Conservation (phyloP, 345 rosid genomes). For the Sonneratia alba region DNA sequence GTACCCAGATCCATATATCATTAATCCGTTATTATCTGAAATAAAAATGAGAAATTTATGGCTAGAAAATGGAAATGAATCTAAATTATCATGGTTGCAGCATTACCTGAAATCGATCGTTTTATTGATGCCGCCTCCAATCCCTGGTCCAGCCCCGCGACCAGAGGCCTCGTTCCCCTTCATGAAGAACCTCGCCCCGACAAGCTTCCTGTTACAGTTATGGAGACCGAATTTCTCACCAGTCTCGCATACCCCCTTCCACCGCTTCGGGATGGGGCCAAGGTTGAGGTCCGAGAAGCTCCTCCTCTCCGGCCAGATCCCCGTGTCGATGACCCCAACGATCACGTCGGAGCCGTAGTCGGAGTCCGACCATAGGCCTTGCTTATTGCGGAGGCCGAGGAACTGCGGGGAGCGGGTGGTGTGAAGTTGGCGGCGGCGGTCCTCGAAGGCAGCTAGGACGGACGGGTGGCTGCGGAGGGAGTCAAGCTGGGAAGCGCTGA, state of each 20-base stretch:
- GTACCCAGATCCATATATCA: not conserved
- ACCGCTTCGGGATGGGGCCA: slow-evolving; percentile 56
- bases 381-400: slow-evolving; percentile 65
- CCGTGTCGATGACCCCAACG: slow-evolving; percentile 71
- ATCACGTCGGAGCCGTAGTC: slow-evolving; percentile 88
- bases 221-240: slow-evolving; percentile 32
- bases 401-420: slow-evolving; percentile 90
- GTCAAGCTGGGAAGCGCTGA: slow-evolving; percentile 35
- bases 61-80: not conserved
- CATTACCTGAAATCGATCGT: slow-evolving; percentile 49
- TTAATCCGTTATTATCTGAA: not conserved
- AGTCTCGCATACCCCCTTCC: slow-evolving; percentile 67
- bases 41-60: not conserved
- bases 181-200: slow-evolving; percentile 70
- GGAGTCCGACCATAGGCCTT: slow-evolving; percentile 78
- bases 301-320: slow-evolving; percentile 75
- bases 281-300: slow-evolving; percentile 74
- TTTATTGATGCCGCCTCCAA: slow-evolving; percentile 39
- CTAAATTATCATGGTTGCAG: not conserved
- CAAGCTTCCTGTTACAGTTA: slow-evolving; percentile 57
- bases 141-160: slow-evolving; percentile 32
- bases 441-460: slow-evolving; percentile 58
- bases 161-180: slow-evolving; percentile 69
- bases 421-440: slow-evolving; percentile 63
- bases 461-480: slow-evolving; percentile 47